Evolutionary conservation across 2,329 filamentous ascomycete species (phyloP).

Genomic region (Colletotrichum coccodes): DNA sequence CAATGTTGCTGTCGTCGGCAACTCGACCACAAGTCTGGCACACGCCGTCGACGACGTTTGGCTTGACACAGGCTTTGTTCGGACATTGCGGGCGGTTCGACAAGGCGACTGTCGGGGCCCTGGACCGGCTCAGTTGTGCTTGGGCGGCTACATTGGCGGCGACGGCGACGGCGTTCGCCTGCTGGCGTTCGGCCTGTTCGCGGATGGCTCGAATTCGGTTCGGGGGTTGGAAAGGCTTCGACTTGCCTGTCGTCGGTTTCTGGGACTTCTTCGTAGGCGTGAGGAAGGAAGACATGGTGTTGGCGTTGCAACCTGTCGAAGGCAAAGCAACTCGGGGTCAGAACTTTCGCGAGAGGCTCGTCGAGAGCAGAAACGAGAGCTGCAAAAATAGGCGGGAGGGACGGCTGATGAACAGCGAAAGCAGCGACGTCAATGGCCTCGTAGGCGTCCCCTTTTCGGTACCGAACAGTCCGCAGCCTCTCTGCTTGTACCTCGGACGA

Average conservation of each 20-base stretch:
- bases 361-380: not conserved
- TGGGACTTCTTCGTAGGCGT: constrained; percentile 50
- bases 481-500: not conserved
- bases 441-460: constrained; percentile 3
- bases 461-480: constrained; percentile 14
- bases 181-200: constrained; percentile 59
- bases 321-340: not conserved
- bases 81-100: constrained; percentile 59
- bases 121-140: constrained; percentile 33
- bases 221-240: constrained; percentile 55
- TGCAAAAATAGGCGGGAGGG: not conserved
- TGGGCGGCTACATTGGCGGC: constrained; percentile 35
- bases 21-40: constrained; percentile 89
- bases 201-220: constrained; percentile 62
- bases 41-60: constrained; percentile 72
- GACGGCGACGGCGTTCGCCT: constrained; percentile 45
- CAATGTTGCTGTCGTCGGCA: constrained; percentile 87
- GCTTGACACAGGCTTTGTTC: constrained; percentile 69
- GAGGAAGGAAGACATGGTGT: constrained; percentile 58
- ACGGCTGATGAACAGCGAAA: not conserved
- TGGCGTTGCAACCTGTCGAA: not conserved
- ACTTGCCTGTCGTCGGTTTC: constrained; percentile 39
- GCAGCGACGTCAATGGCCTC: not conserved
- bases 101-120: constrained; percentile 44
- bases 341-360: not conserved